Evolutionary conservation across 1,284 basidiomycete genomes (phyloP), one percentile per base, ranked within the genome.

Genomic region (Melanopsichium pennsylvanicum): DNA sequence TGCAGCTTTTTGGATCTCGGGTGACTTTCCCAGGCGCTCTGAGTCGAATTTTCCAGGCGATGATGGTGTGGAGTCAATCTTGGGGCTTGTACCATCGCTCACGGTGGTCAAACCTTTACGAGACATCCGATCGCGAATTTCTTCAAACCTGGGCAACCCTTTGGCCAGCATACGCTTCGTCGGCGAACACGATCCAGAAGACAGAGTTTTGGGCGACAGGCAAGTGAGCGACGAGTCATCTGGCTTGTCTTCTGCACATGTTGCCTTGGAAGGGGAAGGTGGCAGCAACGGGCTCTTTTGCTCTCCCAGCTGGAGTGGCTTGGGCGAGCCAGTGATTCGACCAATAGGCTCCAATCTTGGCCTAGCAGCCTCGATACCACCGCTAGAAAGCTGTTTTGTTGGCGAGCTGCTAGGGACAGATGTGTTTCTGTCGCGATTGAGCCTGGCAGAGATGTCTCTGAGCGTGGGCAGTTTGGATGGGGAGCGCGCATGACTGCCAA

Each of bases 101-200:
- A 22, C 11, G 5, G 35, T 15, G 16, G 45, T 8, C 21, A 66
- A 23, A 15, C 60, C 63, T 43, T 76, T 76, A 7, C 49, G 61
- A 3, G 62, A 52, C 67, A 79, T 67, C 0, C 76, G 68, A n/a
- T 72, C 72, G 21, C 66, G 66, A 31, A 79, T 79, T 26, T 78
- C 77, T 18, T 75, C 75, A 11, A 79, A 47, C 39, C 72, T 79
- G 1, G 76, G 77, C 25, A 78, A 40, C 0, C 60, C 72, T 13
- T 74, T 60, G n/a, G 47, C 41, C 12, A 51, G 43, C 45, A 55
- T 51, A 36, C 55, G 47, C 23, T 61, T 68, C 11, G 50, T 58
- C 4, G 63, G 56, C 1, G 51, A 63, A 19, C 44, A 37, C 0
- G 55, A 12, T 18, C 67, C 52, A 2, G 67, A 63, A 1, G 41